These are phyloP conservation scores for Aspergillus egyptiacus DNA, from an alignment of 495 filamentous ascomycete species.

Conservation along the genomic window DNA sequence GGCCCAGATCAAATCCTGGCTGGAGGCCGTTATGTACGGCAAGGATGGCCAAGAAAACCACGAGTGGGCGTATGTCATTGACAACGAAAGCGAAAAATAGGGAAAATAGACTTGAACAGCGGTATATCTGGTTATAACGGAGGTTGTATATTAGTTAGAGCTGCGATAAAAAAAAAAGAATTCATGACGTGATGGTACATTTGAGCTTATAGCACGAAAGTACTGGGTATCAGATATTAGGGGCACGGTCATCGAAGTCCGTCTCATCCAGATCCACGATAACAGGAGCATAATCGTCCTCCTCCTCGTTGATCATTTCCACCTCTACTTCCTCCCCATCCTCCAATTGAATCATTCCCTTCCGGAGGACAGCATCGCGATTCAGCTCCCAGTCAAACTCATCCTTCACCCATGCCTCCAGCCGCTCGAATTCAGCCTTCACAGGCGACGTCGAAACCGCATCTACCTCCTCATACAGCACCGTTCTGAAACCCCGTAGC, in stretches of 20 bases:
- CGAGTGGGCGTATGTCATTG: conserved; percentile 72
- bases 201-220: too few species aligned
- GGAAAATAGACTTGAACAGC: too few species aligned
- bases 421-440: conserved; percentile 46
- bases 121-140: too few species aligned
- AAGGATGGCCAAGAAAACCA: conserved; percentile 70
- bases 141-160: neutral
- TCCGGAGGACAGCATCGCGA: conserved; percentile 48
- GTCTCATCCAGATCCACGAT: conserved; percentile 58
- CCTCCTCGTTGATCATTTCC: conserved; percentile 67
- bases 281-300: conserved; percentile 78
- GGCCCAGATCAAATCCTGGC: conserved; percentile 65
- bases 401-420: conserved; percentile 50
- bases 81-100: conserved; percentile 46
- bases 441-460: conserved; percentile 32
- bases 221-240: neutral
- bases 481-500: conserved; percentile 47
- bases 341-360: conserved; percentile 64
- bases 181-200: too few species aligned
- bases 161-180: neutral
- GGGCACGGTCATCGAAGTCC: neutral
- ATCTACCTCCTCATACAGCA: conserved; percentile 37
- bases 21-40: conserved; percentile 82
- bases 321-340: conserved; percentile 75
- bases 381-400: conserved; percentile 63